phyloP scores from a whole-genome alignment of 805 yeast species.

The Kuraishia floccosa region DNA sequence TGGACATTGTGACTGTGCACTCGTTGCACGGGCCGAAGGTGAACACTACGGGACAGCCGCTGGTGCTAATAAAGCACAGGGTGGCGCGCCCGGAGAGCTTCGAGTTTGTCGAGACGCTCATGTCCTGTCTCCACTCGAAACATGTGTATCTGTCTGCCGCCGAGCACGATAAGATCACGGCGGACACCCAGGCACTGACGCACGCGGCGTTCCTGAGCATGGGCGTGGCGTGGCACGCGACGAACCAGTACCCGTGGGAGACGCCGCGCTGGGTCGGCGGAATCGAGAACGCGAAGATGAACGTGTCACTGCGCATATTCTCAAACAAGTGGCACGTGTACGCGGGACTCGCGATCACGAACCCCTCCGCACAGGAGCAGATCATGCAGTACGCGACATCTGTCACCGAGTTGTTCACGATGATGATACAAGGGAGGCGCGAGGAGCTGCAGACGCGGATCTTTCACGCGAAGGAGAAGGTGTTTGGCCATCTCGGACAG shows the following conservation, averaged over 20 bases:
- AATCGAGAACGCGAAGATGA: conserved; percentile 89
- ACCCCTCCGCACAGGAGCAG: conserved; percentile 89
- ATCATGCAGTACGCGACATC: conserved; percentile 83
- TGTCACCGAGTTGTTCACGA: conserved; percentile 68
- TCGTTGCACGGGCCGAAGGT: conserved; percentile 94
- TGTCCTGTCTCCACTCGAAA: conserved; percentile 69
- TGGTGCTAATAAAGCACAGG: conserved; percentile 74
- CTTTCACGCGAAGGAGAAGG: conserved; percentile 54
- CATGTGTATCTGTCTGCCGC: conserved; percentile 69
- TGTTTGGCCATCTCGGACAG: conserved; percentile 55
- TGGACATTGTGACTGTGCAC: conserved; percentile 77
- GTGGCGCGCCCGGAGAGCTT: conserved; percentile 43
- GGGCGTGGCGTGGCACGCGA: conserved; percentile 92
- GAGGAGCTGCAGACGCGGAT: conserved; percentile 51
- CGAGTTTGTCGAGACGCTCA: conserved; percentile 48
- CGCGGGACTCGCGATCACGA: conserved; percentile 93
- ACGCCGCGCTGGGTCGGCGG: conserved; percentile 85
- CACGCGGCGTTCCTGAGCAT: conserved; percentile 94
- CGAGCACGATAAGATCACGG: conserved; percentile 91
- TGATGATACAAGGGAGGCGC: conserved; percentile 64
- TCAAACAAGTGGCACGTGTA: conserved; percentile 97
- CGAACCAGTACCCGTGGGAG: conserved; percentile 87
- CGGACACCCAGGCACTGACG: conserved; percentile 97
- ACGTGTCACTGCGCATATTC: conserved; percentile 81
- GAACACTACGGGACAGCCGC: conserved; percentile 82